A percentile compares a stretch with the other conserved stretches of the same genome.
Conservation (phyloP, 75 land plant genomes). For the Pinus albicaulis region DNA sequence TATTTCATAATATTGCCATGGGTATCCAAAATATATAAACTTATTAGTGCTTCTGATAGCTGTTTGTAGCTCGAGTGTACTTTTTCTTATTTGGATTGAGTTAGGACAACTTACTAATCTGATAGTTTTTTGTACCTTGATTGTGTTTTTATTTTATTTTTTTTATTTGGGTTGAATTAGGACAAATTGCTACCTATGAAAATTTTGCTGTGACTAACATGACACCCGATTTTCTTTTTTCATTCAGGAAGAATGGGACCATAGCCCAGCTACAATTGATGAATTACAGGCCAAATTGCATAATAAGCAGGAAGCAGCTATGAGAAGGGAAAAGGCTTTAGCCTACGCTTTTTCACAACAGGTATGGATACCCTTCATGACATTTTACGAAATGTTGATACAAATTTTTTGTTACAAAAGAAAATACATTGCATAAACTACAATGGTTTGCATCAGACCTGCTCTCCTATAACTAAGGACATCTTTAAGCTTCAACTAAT, state of each 20-base stretch:
- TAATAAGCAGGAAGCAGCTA: conserved; percentile 40
- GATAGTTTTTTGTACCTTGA: too few relatives aligned
- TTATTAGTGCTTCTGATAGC: too few relatives aligned
- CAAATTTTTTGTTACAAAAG: too few relatives aligned
- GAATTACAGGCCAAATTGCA: conserved; percentile 39
- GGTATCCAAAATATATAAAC: too few relatives aligned
- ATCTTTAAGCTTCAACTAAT: not conserved
- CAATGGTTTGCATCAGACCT: conserved; percentile 5
- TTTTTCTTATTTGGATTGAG: too few relatives aligned
- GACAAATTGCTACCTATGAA: not conserved
- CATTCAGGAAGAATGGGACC: conserved; percentile 29
- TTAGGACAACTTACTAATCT: too few relatives aligned
- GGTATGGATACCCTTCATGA: conserved; percentile 14
- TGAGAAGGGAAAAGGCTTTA: conserved; percentile 40
- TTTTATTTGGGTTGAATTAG: not conserved
- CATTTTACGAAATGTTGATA: not conserved
- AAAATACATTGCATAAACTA: not conserved
- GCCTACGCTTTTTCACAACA: conserved; percentile 52
- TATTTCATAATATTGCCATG: too few relatives aligned
- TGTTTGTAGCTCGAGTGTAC: too few relatives aligned
- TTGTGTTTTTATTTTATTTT: not conserved
- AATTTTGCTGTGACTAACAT: not conserved
- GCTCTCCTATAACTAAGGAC: not conserved
- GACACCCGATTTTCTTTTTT: not conserved
- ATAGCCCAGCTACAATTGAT: conserved; percentile 27